phyloP scores from a whole-genome alignment of 23 red algal genomes.

The Gracilaria gracilis region DNA sequence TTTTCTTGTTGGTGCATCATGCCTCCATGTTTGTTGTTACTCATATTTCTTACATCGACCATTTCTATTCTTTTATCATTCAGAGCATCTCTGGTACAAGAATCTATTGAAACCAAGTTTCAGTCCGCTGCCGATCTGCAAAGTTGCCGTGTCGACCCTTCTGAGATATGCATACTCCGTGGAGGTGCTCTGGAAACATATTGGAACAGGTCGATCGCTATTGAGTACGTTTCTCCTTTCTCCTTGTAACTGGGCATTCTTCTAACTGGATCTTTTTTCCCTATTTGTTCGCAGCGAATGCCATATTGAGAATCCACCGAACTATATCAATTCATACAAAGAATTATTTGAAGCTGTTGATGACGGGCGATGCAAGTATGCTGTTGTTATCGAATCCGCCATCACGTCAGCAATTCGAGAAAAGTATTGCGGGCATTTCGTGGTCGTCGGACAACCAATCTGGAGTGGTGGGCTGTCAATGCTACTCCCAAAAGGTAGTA shows the following conservation, averaged over 20 bases:
- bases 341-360: neutral
- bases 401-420: neutral
- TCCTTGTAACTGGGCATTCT: no score
- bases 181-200: constrained; percentile 47
- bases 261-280: no score
- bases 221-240: neutral
- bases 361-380: neutral
- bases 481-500: neutral
- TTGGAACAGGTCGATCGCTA: constrained; percentile 19
- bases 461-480: neutral
- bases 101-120: constrained; percentile 4
- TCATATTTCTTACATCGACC: neutral
- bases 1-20: neutral
- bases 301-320: neutral
- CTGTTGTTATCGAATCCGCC: neutral
- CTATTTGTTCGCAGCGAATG: neutral
- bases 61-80: neutral
- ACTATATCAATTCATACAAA: neutral
- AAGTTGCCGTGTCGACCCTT: constrained; percentile 15
- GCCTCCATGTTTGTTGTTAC: no score
- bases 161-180: constrained; percentile 30
- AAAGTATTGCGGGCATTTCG: neutral
- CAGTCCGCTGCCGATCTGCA: neutral
- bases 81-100: constrained; percentile 51
- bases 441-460: neutral